Evolutionary conservation across 1,139 yeast genomes (phyloP), one percentile per base, ranked within the genome.

Genomic region (Blastobotrys buckinghamii): DNA sequence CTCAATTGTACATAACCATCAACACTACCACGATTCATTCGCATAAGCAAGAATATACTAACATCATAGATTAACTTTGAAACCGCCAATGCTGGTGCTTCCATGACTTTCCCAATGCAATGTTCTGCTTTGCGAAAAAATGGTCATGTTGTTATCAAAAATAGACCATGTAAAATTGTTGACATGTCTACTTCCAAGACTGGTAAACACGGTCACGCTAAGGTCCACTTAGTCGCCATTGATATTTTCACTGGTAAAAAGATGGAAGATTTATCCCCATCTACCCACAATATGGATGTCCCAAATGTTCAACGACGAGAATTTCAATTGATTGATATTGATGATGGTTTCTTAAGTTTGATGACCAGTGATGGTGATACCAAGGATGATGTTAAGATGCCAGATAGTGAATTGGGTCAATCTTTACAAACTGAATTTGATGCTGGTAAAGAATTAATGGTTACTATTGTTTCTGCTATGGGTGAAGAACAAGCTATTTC

Each of bases 181-280:
- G 98, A 92, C 75, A 92, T 92, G 98, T 92, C 98, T 59, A 92
- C 98, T 71, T 92, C 98, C 70, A 92, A 92, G 86, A 92, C 98
- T 67, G 98, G 98, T 79, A 92, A 92, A 97, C 98, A 92, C 85
- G 98, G 98, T 78, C 98, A 92, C 92, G 98, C 98, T 74, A 92
- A 92, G 84, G 98, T 92, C 76, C 97, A 92, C 78, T 83, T 92
- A 79, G 97, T 92, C 63, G 97, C 97, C 73, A 83, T 85, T 67
- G 98, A 92, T 75, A 90, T 92, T 74, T 92, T 92, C 90, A 92
- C 98, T 69, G 89, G 90, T 76, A 94, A 92, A 90, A 92, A 92
- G 81, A 84, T 90, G 76, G 98, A 92, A 82, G 98, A 92, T 77
- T 86, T 92, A 74, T 92, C 98, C 63, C 98, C 98, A 77, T 92